Evolutionary conservation across 371 early-diverging fungal species (phyloP).

Genomic region (Haplosporangium sp.): DNA sequence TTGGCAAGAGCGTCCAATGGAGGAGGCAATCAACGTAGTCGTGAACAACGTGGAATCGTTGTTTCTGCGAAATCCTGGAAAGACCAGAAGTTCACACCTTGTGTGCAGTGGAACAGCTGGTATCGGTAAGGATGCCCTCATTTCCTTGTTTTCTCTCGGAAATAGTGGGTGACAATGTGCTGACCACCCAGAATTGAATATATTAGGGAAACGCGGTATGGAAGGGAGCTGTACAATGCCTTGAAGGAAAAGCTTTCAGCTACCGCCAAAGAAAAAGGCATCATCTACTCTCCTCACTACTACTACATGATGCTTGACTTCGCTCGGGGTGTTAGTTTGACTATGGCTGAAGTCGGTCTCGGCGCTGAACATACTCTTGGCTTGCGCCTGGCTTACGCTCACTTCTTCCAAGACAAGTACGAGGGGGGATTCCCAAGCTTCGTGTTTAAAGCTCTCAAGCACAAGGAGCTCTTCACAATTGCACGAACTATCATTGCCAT

Average conservation of each 20-base stretch:
- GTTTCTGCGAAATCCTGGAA: no score
- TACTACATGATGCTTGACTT: slow-evolving; percentile 34
- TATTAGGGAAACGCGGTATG: slow-evolving; percentile 44
- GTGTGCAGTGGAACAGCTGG: no score
- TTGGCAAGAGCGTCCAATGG: no score
- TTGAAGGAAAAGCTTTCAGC: slow-evolving; percentile 3
- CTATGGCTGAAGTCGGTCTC: slow-evolving; percentile 8
- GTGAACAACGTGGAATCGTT: no score
- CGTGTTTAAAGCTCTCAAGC: not conserved
- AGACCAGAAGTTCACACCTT: no score
- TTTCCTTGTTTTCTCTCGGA: no score
- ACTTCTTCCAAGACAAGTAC: slow-evolving; percentile 37
- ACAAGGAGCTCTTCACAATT: slow-evolving; percentile 21
- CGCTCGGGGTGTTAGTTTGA: slow-evolving; percentile 7
- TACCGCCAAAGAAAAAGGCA: not conserved
- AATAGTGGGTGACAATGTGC: slow-evolving; percentile 6
- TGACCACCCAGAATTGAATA: slow-evolving; percentile 13
- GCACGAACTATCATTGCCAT: slow-evolving; percentile 11
- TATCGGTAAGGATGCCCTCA: no score
- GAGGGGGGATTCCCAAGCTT: slow-evolving; percentile 6
- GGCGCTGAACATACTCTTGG: slow-evolving; percentile 27
- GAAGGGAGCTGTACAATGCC: slow-evolving; percentile 32
- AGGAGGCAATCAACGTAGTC: no score
- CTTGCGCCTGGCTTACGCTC: slow-evolving; percentile 32
- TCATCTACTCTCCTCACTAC: slow-evolving; percentile 17